A percentile compares a stretch with the other conserved stretches of the same genome.
phyloP scores from a whole-genome alignment of 345 rosid species.

The Erysimum cheiranthoides region DNA sequence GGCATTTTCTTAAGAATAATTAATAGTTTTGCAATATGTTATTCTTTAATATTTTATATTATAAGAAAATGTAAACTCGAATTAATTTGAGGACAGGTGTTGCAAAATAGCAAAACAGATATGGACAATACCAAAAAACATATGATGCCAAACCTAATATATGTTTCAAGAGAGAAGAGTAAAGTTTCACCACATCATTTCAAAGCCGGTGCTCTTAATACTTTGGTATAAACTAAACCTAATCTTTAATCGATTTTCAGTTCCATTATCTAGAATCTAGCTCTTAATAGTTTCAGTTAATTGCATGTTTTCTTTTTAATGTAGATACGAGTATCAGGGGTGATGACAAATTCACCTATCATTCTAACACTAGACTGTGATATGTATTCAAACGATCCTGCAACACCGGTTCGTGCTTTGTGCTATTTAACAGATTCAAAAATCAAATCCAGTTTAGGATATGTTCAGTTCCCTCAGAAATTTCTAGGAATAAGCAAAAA shows the following conservation, averaged over 20 bases:
- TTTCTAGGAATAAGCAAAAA: slow-evolving; percentile 52
- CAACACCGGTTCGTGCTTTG: slow-evolving; percentile 51
- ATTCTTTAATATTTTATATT: no score
- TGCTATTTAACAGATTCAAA: slow-evolving; percentile 57
- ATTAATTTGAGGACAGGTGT: slow-evolving; percentile 44
- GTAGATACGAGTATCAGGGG: slow-evolving; percentile 71
- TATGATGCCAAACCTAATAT: slow-evolving; percentile 61
- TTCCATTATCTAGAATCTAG: neutral
- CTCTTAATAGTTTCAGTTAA: no score
- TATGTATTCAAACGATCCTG: slow-evolving; percentile 70
- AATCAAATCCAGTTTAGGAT: slow-evolving; percentile 39
- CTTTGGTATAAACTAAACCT: slow-evolving; percentile 47
- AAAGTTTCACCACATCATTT: slow-evolving; percentile 55
- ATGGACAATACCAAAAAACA: no score
- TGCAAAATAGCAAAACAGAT: slow-evolving; percentile 48
- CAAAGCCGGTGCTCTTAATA: slow-evolving; percentile 83
- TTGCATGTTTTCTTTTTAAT: neutral
- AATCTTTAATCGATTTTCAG: neutral
- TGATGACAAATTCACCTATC: slow-evolving; percentile 66
- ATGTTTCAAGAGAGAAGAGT: slow-evolving; percentile 65
- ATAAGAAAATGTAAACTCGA: neutral
- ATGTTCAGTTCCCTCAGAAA: slow-evolving; percentile 73
- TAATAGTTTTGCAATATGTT: neutral
- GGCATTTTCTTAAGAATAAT: no score
- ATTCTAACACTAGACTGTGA: slow-evolving; percentile 75